Percentiles rank a stretch among this genome's conserved stretches.
phyloP scores from a whole-genome alignment of 148 eudicot species.

The Fallopia convolvulus region DNA sequence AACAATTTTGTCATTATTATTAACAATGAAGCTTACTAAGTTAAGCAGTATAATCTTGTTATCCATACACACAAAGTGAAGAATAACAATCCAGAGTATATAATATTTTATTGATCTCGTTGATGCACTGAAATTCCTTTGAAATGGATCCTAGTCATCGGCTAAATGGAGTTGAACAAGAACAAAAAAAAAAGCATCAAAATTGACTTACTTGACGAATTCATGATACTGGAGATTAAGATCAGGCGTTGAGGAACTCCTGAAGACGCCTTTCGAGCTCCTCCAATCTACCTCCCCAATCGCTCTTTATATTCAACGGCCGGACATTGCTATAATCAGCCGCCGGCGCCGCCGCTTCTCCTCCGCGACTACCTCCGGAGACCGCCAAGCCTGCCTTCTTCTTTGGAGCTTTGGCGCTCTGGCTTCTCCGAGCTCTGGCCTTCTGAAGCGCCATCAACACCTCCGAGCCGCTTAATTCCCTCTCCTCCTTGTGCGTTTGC shows the following conservation, averaged over 20 bases:
- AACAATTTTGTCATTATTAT: background rate
- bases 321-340: slow-evolving; percentile 25
- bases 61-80: background rate
- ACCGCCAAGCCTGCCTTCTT: slow-evolving; percentile 4
- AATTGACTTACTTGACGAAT: background rate
- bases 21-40: background rate
- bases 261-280: slow-evolving; percentile 42
- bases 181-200: background rate
- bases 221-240: background rate
- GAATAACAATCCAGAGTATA: background rate
- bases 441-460: slow-evolving; percentile 38
- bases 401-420: slow-evolving; percentile 15
- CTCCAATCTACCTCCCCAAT: slow-evolving; percentile 46
- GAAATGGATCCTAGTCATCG: background rate
- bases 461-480: slow-evolving; percentile 39
- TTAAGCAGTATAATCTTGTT: too few relatives aligned
- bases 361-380: background rate
- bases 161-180: background rate
- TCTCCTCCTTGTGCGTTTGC: slow-evolving; percentile 8
- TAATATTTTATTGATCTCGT: background rate
- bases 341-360: background rate
- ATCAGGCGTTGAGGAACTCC: slow-evolving; percentile 18
- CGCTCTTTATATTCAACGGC: slow-evolving; percentile 30
- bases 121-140: background rate
- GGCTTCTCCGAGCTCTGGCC: slow-evolving; percentile 31